These are phyloP conservation scores for Imleria badia DNA, from an alignment of 768 basidiomycete species.

Conservation along the genomic window DNA sequence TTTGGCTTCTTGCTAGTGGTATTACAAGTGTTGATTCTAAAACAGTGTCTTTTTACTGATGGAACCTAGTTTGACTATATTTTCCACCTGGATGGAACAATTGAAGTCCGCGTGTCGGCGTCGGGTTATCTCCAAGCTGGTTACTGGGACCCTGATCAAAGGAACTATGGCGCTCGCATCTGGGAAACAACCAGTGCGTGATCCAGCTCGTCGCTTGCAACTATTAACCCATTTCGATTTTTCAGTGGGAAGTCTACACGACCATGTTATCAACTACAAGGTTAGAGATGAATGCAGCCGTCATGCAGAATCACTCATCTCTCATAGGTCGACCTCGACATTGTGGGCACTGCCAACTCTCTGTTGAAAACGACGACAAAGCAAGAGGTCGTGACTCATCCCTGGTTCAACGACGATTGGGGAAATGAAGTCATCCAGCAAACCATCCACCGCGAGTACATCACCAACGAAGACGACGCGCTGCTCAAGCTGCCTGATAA, in stretches of 20 bases:
- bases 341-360: slow-evolving; percentile 59
- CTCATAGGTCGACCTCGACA: slow-evolving; percentile 58
- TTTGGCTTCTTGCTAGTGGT: slow-evolving; percentile 29
- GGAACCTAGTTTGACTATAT: slow-evolving; percentile 58
- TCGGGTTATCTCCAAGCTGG: slow-evolving; percentile 70
- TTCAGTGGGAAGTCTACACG: slow-evolving; percentile 63
- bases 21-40: not conserved
- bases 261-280: slow-evolving; percentile 67
- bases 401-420: slow-evolving; percentile 63
- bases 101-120: slow-evolving; percentile 66
- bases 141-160: slow-evolving; percentile 52
- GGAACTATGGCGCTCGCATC: slow-evolving; percentile 54
- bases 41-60: slow-evolving; percentile 4
- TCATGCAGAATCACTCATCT: not conserved
- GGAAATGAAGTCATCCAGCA: slow-evolving; percentile 54
- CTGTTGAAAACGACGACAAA: slow-evolving; percentile 49
- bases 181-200: slow-evolving; percentile 53
- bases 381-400: slow-evolving; percentile 47
- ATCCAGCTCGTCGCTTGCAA: not conserved
- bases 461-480: slow-evolving; percentile 52
- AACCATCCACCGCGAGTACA: slow-evolving; percentile 46
- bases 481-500: slow-evolving; percentile 52
- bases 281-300: slow-evolving; percentile 20
- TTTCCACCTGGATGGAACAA: slow-evolving; percentile 64
- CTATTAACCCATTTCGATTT: not conserved